Percentiles rank a stretch among this genome's conserved stretches.
phyloP scores from a whole-genome alignment of 495 filamentous ascomycete species.

The Parmelia sp. region DNA sequence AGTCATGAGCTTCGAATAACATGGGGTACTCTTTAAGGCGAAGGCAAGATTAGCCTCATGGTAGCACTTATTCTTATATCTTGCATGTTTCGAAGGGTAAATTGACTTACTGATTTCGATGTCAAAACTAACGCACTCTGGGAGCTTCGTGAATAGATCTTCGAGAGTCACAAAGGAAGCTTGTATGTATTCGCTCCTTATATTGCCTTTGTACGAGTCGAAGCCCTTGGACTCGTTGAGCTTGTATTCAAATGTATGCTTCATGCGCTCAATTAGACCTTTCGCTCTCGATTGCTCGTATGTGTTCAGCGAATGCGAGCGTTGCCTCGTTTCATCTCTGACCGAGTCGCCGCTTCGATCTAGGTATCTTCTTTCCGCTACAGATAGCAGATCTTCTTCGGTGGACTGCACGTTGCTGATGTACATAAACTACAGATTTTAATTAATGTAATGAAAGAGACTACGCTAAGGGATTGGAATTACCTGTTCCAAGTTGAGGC shows the following conservation, averaged over 20 bases:
- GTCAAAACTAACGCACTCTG: not conserved
- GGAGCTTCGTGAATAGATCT: not conserved
- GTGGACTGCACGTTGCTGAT: not conserved
- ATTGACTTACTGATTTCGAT: not conserved
- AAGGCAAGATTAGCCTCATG: not conserved
- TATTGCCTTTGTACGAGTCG: slow-evolving; percentile 35
- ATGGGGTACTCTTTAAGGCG: not conserved
- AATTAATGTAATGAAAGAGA: not conserved
- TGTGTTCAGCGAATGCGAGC: slow-evolving; percentile 17
- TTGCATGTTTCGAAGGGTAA: not conserved
- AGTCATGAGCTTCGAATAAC: not conserved
- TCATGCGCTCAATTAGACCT: slow-evolving; percentile 32
- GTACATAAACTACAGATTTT: not conserved
- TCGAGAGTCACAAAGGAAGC: not conserved
- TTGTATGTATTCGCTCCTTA: slow-evolving; percentile 27
- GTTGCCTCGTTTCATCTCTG: not conserved
- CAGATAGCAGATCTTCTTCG: not conserved
- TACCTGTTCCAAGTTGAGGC: slow-evolving; percentile 36
- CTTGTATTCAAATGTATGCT: slow-evolving; percentile 37
- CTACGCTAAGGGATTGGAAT: not conserved
- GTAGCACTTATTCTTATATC: not conserved
- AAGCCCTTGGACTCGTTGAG: slow-evolving; percentile 26
- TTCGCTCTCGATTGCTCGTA: slow-evolving; percentile 11
- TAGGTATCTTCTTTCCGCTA: not conserved
- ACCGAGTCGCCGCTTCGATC: not conserved